These are phyloP conservation scores for Sporothrix dimorphospora DNA, from an alignment of 2,329 filamentous ascomycete species.

Conservation along the genomic window DNA sequence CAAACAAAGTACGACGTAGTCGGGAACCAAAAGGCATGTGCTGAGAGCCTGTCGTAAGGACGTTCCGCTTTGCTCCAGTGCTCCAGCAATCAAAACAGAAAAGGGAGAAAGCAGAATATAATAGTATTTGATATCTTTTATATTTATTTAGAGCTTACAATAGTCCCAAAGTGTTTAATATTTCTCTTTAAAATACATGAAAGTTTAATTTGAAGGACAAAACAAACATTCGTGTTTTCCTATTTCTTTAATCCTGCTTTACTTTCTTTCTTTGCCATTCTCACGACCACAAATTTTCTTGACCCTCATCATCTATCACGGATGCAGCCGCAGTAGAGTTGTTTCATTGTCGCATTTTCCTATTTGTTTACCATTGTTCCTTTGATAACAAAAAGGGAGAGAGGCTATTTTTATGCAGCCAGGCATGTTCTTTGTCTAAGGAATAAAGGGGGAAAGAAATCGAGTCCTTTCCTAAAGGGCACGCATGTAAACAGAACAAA, in stretches of 20 bases:
- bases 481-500: conserved; percentile 17
- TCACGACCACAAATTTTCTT: not conserved
- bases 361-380: conserved; percentile 7
- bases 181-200: too few species aligned
- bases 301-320: not conserved
- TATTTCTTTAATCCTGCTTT: not conserved
- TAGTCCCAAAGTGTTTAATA: too few species aligned
- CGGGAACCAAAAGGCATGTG: too few species aligned
- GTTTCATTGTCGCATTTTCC: not conserved
- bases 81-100: too few species aligned
- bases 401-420: conserved; percentile 9
- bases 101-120: too few species aligned
- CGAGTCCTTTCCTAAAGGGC: not conserved
- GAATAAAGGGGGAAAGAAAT: not conserved
- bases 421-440: not conserved
- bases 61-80: too few species aligned
- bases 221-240: not conserved
- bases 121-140: too few species aligned
- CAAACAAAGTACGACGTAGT: too few species aligned
- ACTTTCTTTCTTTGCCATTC: not conserved
- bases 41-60: too few species aligned
- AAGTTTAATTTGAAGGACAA: not conserved
- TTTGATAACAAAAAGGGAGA: not conserved
- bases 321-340: not conserved
- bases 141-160: too few species aligned